Evolutionary conservation across 352 stramenopile species (phyloP).

Genomic region (Pseudoperonospora humuli): DNA sequence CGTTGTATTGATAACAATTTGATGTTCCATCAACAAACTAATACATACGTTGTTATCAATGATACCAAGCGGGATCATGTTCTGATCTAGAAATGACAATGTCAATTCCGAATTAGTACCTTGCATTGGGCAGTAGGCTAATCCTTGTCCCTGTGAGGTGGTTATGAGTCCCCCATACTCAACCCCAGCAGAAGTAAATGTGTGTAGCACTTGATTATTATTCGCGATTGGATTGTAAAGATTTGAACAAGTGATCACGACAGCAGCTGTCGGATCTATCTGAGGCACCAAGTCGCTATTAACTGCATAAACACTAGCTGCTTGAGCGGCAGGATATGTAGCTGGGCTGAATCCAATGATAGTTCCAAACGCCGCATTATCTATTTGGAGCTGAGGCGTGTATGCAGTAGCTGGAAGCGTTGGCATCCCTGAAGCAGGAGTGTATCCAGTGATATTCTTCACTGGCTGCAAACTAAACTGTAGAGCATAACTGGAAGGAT

Average conservation of each 20-base stretch:
- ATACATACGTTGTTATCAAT: conserved; percentile 13
- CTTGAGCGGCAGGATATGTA: no score
- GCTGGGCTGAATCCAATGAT: no score
- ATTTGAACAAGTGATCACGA: conserved; percentile 1
- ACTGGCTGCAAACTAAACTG: no score
- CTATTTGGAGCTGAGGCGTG: no score
- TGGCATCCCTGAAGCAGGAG: no score
- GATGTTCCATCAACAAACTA: conserved; percentile 6
- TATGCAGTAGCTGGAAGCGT: no score
- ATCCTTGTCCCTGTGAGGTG: conserved; percentile 11
- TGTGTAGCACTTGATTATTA: conserved; percentile 14
- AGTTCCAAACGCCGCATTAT: no score
- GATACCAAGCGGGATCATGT: conserved; percentile 8
- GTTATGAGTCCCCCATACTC: conserved; percentile 8
- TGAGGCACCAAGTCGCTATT: background rate
- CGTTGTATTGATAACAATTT: no score
- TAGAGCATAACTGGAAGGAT: background rate
- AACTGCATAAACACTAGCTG: background rate
- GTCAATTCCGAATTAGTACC: conserved; percentile 9
- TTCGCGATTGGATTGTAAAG: conserved; percentile 13
- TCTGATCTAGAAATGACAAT: conserved; percentile 6
- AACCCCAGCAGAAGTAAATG: conserved; percentile 8
- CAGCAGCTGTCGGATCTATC: conserved; percentile 1
- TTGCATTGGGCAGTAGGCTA: conserved; percentile 6
- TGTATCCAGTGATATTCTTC: no score